Evolutionary conservation across 2,329 filamentous ascomycete species (phyloP), one percentile per base, ranked within the genome.

Genomic region (Fusarium sp.): DNA sequence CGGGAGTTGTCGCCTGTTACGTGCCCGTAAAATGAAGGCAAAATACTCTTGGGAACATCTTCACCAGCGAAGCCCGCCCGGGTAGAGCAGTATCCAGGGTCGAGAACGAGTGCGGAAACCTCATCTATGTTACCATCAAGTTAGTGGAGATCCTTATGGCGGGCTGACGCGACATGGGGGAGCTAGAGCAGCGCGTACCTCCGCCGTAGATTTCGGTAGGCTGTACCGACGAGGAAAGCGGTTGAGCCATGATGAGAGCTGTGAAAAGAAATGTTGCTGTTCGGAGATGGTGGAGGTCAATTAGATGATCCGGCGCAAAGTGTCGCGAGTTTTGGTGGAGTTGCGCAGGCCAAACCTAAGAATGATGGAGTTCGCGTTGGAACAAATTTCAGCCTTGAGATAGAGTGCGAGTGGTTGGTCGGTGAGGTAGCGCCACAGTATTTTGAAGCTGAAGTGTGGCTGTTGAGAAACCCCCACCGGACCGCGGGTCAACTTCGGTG

Each of bases 61-160:
- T 99, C 97, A 78, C 97, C 96, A 15, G 97, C 97, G 78, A 98
- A 99, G 63, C 96, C 96, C 65, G 95, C 96, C 82, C 97, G 94
- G 43, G 93, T 95, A 74, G 90, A 91, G 78, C 92, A 93, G 83
- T 94, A 98, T 68, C 97, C 96, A 5, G 96, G 93, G 79, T 99
- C 96, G 78, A 99, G 93, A 40, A 99, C 93, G 74, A 99, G 92
- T 55, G 97, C 97, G 38, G 95, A 97, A 72, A 99, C 95, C 85
- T 99, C 96, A 85, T 99, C 96, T 97, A 76, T 62, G 63, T 56
- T 55, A 69, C 53, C 32, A 57, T 61, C 43, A 45, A 55, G 65
- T 73, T 68, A 76, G 73, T 65, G 58, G 60, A 47, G 53, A 58
- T 55, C 53, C 53, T 66, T 43, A 59, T 38, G 29, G 47, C 54